Evolutionary conservation across 2,329 filamentous ascomycete genomes (phyloP).

Genomic region (Clonostachys rhizophaga): DNA sequence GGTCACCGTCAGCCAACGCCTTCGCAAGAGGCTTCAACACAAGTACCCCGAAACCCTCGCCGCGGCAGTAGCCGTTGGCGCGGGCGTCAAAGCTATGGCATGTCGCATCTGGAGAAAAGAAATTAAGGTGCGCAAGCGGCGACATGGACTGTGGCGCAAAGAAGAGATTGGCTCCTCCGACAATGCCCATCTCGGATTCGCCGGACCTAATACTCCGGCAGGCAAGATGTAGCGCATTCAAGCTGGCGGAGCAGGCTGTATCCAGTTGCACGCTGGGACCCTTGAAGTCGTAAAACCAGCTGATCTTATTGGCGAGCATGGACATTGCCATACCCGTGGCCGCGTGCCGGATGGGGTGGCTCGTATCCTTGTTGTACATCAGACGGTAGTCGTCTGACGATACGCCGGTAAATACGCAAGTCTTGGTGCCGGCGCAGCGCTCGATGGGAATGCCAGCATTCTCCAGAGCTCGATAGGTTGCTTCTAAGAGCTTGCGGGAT

Average conservation of each 20-base stretch:
- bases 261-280: slow-evolving; percentile 46
- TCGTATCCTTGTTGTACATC: neutral
- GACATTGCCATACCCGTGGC: slow-evolving; percentile 15
- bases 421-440: neutral
- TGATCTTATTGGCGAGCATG: slow-evolving; percentile 47
- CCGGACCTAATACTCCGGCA: slow-evolving; percentile 38
- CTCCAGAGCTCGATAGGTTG: slow-evolving; percentile 17
- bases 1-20: slow-evolving; percentile 50
- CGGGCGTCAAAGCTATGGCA: neutral
- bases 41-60: slow-evolving; percentile 52
- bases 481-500: slow-evolving; percentile 19
- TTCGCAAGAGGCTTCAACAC: slow-evolving; percentile 52
- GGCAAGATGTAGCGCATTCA: slow-evolving; percentile 41
- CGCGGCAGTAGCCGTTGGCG: slow-evolving; percentile 51
- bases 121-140: slow-evolving; percentile 5
- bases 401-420: neutral
- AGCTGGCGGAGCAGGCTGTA: slow-evolving; percentile 42
- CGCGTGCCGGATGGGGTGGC: slow-evolving; percentile 17
- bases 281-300: slow-evolving; percentile 46
- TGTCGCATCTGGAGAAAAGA: neutral
- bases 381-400: slow-evolving; percentile 4
- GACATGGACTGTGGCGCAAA: slow-evolving; percentile 7
- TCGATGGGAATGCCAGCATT: slow-evolving; percentile 23
- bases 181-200: neutral
- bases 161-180: neutral